These are phyloP conservation scores for Ascosphaera apis DNA, from an alignment of 2,329 filamentous ascomycete species.

Conservation along the genomic window DNA sequence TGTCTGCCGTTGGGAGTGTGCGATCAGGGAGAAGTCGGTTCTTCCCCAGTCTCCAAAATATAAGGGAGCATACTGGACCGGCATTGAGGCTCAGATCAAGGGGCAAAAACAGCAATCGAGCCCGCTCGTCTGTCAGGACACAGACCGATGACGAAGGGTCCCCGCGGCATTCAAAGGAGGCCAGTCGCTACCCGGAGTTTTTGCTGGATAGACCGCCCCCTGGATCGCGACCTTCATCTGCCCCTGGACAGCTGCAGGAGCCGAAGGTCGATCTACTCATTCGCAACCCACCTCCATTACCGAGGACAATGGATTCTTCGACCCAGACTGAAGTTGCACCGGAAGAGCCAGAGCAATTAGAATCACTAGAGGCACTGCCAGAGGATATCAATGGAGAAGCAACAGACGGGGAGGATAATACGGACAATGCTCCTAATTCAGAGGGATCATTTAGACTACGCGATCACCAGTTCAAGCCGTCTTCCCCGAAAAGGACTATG, in stretches of 20 bases:
- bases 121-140: neutral
- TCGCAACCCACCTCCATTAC: neutral
- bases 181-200: neutral
- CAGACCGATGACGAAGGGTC: neutral
- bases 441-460: neutral
- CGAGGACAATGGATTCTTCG: neutral
- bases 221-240: neutral
- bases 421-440: neutral
- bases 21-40: neutral
- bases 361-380: neutral
- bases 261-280: neutral
- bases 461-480: neutral
- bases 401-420: neutral
- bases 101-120: neutral
- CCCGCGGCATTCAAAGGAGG: neutral
- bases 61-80: constrained; percentile 1
- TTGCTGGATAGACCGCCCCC: neutral
- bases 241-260: constrained; percentile 1
- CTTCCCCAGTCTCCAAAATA: constrained; percentile 1
- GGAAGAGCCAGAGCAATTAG: neutral
- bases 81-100: neutral
- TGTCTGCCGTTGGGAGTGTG: neutral
- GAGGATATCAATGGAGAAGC: neutral
- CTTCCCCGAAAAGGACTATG: neutral
- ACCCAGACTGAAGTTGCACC: neutral